Evolutionary conservation across 2,329 filamentous ascomycete genomes (phyloP).

Genomic region (Aspergillus pseudotamarii): DNA sequence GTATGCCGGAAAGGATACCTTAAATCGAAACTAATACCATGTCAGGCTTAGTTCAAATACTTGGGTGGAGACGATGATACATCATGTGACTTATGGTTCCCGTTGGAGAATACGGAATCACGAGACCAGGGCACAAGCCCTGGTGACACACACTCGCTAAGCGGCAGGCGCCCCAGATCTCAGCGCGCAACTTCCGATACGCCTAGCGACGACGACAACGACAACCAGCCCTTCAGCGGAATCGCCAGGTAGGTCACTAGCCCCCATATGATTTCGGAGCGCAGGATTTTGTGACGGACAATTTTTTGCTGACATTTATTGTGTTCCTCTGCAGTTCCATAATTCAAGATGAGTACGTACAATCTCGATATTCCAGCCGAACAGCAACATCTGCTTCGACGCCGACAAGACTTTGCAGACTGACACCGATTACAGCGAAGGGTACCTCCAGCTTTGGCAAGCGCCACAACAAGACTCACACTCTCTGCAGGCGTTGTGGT

Average conservation of each 20-base stretch:
- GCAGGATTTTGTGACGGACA: neutral
- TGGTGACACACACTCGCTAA: slow-evolving; percentile 47
- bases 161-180: slow-evolving; percentile 36
- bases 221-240: slow-evolving; percentile 51
- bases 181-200: slow-evolving; percentile 42
- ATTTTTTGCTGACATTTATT: slow-evolving; percentile 29
- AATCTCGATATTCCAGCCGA: slow-evolving; percentile 28
- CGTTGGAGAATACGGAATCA: slow-evolving; percentile 17
- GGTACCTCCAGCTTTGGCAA: slow-evolving; percentile 73
- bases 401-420: slow-evolving; percentile 36
- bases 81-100: slow-evolving; percentile 16
- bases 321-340: slow-evolving; percentile 43
- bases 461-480: slow-evolving; percentile 98
- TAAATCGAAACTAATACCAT: neutral
- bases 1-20: neutral
- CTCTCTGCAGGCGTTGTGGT: slow-evolving; percentile 97
- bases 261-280: slow-evolving; percentile 12
- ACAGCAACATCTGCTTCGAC: slow-evolving; percentile 24
- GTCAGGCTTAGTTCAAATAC: neutral
- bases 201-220: slow-evolving; percentile 49
- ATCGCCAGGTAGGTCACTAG: slow-evolving; percentile 44
- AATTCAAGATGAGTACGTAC: slow-evolving; percentile 63
- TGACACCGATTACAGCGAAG: slow-evolving; percentile 63
- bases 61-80: neutral
- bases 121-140: slow-evolving; percentile 40